Conservation (phyloP, 371 early-diverging fungal genomes). For the Haplosporangium sp. region DNA sequence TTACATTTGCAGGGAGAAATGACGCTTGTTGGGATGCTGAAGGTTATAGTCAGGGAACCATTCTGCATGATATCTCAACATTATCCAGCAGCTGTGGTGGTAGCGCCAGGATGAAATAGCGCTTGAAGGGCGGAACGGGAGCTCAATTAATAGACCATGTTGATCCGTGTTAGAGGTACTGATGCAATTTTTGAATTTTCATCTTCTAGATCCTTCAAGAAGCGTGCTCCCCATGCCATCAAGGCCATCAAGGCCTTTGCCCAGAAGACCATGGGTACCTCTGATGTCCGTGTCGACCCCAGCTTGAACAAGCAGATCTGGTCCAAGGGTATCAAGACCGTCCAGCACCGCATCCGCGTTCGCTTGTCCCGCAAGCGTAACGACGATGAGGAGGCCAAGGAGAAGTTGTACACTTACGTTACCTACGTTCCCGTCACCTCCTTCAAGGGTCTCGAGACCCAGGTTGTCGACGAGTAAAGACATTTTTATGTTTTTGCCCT, state of each 20-base stretch:
- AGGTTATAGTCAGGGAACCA: too few relatives aligned
- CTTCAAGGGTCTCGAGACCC: constrained; percentile 86
- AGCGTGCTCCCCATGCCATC: constrained; percentile 94
- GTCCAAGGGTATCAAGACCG: constrained; percentile 90
- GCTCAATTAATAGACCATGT: too few relatives aligned
- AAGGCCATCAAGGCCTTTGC: constrained; percentile 93
- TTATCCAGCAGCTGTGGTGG: too few relatives aligned
- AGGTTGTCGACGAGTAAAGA: constrained; percentile 67
- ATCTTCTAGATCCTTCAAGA: constrained; percentile 87
- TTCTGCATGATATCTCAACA: too few relatives aligned
- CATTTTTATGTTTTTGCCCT: not conserved
- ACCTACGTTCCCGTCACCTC: constrained; percentile 84
- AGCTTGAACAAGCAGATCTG: constrained; percentile 87
- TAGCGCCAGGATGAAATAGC: too few relatives aligned
- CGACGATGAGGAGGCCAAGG: constrained; percentile 93
- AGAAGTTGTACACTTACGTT: constrained; percentile 94
- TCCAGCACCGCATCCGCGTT: constrained; percentile 93
- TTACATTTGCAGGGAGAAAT: too few relatives aligned
- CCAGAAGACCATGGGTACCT: constrained; percentile 89
- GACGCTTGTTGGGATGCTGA: too few relatives aligned
- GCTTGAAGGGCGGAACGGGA: too few relatives aligned
- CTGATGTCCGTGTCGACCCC: constrained; percentile 85
- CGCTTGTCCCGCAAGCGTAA: constrained; percentile 93
- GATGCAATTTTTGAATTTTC: constrained; percentile 54
- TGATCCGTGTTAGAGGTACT: too few relatives aligned